Percentiles rank a stretch among this genome's conserved stretches.
Conservation (phyloP, 1,284 basidiomycete genomes). For the Apiotrichum siamense region DNA sequence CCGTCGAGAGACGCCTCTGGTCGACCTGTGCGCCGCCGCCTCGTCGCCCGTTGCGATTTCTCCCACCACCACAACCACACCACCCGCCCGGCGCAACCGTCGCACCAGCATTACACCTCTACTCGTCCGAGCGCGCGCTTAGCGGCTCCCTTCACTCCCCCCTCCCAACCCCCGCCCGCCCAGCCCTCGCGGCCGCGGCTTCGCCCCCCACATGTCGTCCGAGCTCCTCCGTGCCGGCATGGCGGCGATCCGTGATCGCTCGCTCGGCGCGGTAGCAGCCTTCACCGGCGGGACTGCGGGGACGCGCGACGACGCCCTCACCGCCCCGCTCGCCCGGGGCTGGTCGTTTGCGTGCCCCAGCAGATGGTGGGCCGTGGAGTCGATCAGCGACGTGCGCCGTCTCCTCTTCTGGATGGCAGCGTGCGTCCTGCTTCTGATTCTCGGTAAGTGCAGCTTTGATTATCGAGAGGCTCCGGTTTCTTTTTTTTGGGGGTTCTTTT, state of each 20-base stretch:
- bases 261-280: conserved; percentile 15
- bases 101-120: no score
- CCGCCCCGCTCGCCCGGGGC: not conserved
- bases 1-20: no score
- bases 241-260: conserved; percentile 17
- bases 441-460: conserved; percentile 32
- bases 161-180: not conserved
- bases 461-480: not conserved
- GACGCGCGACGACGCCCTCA: conserved; percentile 4
- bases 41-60: not conserved
- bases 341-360: not conserved
- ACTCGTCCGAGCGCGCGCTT: no score
- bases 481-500: not conserved
- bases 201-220: conserved; percentile 18
- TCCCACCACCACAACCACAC: not conserved
- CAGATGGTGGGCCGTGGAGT: not conserved
- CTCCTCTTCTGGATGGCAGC: conserved; percentile 34
- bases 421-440: conserved; percentile 26
- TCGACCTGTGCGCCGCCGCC: no score
- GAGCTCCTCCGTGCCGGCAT: conserved; percentile 17
- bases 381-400: conserved; percentile 23
- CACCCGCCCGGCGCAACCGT: not conserved
- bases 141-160: not conserved
- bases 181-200: conserved; percentile 6
- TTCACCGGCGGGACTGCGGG: conserved; percentile 7